Percentiles rank a stretch among this genome's conserved stretches.
Conservation (phyloP, 2,329 filamentous ascomycete species). For the Pseudocercospora crystallina region DNA sequence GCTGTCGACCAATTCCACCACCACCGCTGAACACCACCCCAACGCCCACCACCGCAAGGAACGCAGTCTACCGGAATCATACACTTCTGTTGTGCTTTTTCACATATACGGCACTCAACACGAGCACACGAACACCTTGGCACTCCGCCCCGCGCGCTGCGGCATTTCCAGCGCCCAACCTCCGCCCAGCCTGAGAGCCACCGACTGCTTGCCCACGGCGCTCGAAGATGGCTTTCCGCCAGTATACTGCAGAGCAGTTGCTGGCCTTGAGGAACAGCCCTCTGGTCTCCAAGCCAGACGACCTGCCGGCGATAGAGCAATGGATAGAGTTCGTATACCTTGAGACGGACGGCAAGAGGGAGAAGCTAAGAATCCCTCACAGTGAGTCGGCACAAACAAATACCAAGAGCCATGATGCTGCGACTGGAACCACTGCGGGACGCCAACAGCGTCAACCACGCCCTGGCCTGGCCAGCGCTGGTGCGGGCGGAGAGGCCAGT, state of each 20-base stretch:
- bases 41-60: not conserved
- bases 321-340: slow-evolving; percentile 80
- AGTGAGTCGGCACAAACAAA: slow-evolving; percentile 31
- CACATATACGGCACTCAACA: not conserved
- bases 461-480: slow-evolving; percentile 5
- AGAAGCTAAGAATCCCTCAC: slow-evolving; percentile 41
- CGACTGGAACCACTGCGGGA: slow-evolving; percentile 7
- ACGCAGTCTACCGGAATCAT: not conserved
- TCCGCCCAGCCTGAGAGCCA: slow-evolving; percentile 1
- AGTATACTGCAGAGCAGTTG: slow-evolving; percentile 77
- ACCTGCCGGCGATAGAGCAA: slow-evolving; percentile 80
- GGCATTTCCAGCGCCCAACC: not conserved
- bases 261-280: slow-evolving; percentile 76
- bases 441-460: slow-evolving; percentile 24
- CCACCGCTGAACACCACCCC: not conserved
- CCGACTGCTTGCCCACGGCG: not conserved
- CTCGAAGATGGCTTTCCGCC: slow-evolving; percentile 40
- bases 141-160: slow-evolving; percentile 1
- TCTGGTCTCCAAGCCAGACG: slow-evolving; percentile 75
- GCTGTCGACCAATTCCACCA: slow-evolving; percentile 1
- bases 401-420: slow-evolving; percentile 19
- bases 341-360: slow-evolving; percentile 35
- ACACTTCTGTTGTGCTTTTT: not conserved
- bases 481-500: slow-evolving; percentile 16
- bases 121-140: not conserved